Evolutionary conservation across 805 yeast species (phyloP).

Genomic region (Saccharomycopsis fodiens): DNA sequence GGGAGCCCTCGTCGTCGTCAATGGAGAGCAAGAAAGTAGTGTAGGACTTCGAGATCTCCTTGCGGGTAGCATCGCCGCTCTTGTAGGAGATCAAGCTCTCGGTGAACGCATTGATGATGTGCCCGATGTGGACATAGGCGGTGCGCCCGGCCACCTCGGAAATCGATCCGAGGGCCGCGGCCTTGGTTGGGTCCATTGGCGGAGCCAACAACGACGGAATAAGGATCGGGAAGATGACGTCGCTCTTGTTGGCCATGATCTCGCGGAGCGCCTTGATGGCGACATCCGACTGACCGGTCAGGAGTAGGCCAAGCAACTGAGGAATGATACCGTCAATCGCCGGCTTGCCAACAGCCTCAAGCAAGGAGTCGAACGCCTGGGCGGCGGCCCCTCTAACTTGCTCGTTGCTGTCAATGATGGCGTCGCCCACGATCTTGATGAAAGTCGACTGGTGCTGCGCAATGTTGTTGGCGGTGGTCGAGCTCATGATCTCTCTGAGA

Average conservation of each 20-base stretch:
- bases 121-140: conserved; percentile 60
- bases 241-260: conserved; percentile 84
- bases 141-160: conserved; percentile 89
- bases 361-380: conserved; percentile 79
- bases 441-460: conserved; percentile 58
- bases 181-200: conserved; percentile 78
- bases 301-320: conserved; percentile 62
- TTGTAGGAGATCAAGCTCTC: conserved; percentile 39
- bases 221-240: conserved; percentile 87
- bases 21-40: conserved; percentile 68
- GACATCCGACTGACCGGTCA: conserved; percentile 51
- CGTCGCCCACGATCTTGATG: conserved; percentile 67
- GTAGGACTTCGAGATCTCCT: conserved; percentile 46
- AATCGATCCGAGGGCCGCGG: conserved; percentile 78
- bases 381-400: conserved; percentile 89
- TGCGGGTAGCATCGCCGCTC: conserved; percentile 27
- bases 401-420: conserved; percentile 67
- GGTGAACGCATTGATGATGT: conserved; percentile 68
- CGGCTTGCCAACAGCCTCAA: conserved; percentile 69
- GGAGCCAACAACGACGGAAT: conserved; percentile 76
- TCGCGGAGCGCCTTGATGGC: conserved; percentile 87
- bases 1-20: conserved; percentile 70
- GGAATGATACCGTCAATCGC: conserved; percentile 91
- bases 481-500: conserved; percentile 71
- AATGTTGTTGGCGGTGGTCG: conserved; percentile 57